Percentiles rank a stretch among this genome's conserved stretches.
Evolutionary conservation across 2,329 filamentous ascomycete species (phyloP).

Genomic region (Cryoendolithus antarcticus): DNA sequence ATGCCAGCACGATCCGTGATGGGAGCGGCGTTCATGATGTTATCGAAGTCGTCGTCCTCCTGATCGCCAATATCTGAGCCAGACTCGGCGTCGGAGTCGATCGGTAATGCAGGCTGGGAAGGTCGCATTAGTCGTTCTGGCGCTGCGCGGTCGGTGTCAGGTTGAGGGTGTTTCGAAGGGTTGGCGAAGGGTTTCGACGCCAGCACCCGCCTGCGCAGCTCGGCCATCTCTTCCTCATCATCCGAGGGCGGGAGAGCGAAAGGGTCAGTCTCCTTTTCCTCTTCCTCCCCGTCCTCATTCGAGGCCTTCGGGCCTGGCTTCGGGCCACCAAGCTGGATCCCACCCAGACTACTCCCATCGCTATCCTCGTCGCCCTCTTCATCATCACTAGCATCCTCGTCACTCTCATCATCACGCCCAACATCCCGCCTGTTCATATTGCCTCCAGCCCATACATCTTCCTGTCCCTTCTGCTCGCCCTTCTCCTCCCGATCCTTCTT

Average conservation of each 20-base stretch:
- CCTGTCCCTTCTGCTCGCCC: constrained; percentile 37
- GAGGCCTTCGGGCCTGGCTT: constrained; percentile 41
- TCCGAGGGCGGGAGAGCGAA: constrained; percentile 64
- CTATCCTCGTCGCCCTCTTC: constrained; percentile 25
- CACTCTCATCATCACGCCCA: constrained; percentile 30
- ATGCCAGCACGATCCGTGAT: constrained; percentile 78
- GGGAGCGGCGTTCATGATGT: constrained; percentile 82
- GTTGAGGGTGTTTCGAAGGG: constrained; percentile 17
- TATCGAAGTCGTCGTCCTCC: constrained; percentile 73
- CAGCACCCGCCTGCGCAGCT: constrained; percentile 78
- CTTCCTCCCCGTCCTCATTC: constrained; percentile 27
- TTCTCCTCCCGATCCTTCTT: constrained; percentile 59
- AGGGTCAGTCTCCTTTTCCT: constrained; percentile 47
- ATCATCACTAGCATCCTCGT: constrained; percentile 31
- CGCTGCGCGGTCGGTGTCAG: constrained; percentile 35
- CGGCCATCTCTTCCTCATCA: constrained; percentile 85
- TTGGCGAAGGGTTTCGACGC: constrained; percentile 80
- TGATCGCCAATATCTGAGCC: constrained; percentile 54
- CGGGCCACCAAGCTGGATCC: constrained; percentile 23
- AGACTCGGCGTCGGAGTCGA: constrained; percentile 55
- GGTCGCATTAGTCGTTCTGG: constrained; percentile 49
- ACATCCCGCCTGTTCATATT: constrained; percentile 62
- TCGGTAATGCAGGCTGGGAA: constrained; percentile 21
- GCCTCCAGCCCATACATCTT: constrained; percentile 80
- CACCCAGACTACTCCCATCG: constrained; percentile 22